A percentile compares a stretch with the other conserved stretches of the same genome.
These are phyloP conservation scores for Saccharomycopsis fibuligera DNA, from an alignment of 805 yeast genomes.

Conservation along the genomic window DNA sequence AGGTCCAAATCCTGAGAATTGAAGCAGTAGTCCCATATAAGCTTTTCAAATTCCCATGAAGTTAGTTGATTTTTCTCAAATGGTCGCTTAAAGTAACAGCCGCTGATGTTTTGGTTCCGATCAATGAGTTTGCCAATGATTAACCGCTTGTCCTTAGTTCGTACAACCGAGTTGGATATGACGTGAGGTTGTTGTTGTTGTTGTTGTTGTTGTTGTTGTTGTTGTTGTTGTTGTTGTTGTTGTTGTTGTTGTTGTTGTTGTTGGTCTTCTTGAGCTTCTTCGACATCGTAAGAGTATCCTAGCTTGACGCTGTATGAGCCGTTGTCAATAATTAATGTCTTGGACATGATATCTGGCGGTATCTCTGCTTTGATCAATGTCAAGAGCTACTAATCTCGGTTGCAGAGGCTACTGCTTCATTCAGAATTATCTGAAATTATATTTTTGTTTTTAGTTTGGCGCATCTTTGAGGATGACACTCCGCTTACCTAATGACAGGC, in stretches of 20 bases:
- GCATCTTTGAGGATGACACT: too few relatives aligned
- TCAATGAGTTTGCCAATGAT: slow-evolving; percentile 67
- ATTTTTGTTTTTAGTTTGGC: background rate
- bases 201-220: slow-evolving; percentile 22
- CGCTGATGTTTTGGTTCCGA: slow-evolving; percentile 64
- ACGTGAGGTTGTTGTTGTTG: slow-evolving; percentile 34
- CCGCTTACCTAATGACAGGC: too few relatives aligned
- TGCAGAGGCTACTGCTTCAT: background rate
- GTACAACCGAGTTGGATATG: slow-evolving; percentile 64
- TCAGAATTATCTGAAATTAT: background rate
- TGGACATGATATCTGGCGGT: slow-evolving; percentile 4
- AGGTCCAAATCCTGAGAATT: slow-evolving; percentile 35
- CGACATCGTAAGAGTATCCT: slow-evolving; percentile 41
- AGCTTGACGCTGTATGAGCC: slow-evolving; percentile 80
- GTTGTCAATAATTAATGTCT: slow-evolving; percentile 66
- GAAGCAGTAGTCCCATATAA: slow-evolving; percentile 83
- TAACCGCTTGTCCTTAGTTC: slow-evolving; percentile 67
- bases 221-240: slow-evolving; percentile 28
- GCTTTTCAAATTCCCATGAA: slow-evolving; percentile 86
- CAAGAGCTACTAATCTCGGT: background rate
- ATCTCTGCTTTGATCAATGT: background rate
- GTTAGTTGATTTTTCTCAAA: slow-evolving; percentile 82
- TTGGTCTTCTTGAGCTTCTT: too few relatives aligned
- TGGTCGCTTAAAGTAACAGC: slow-evolving; percentile 71
- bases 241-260: slow-evolving; percentile 23